Evolutionary conservation across 768 basidiomycete species (phyloP), one percentile per base, ranked within the genome.

Genomic region (Naematelia encephala): DNA sequence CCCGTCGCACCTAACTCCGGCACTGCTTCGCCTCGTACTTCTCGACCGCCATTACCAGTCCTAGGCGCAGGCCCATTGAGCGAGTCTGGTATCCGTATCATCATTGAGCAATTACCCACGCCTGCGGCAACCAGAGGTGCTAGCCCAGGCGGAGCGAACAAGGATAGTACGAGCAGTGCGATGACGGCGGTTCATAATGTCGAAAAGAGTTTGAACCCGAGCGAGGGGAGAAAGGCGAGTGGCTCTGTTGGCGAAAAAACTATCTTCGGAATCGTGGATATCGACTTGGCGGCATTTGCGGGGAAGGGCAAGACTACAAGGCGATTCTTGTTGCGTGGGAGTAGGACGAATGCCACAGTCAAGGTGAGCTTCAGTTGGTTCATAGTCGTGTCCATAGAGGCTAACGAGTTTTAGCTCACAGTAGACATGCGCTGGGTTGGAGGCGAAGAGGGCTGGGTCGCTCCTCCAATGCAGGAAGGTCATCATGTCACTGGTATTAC

Each of bases 201-300:
- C 16, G 34, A 39, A 39, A 39, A 39, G 34, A 30, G 51, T 28
- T 47, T 43, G 14, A 60, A 56, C 45, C 55, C 61, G 5, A 44
- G 57, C 25, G 56, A 63, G 23, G 53, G 14, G 8, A 49, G 56
- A 19, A 50, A 57, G 29, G 45, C 25, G 4, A 21, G 27, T 16
- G 27, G 28, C 19, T 14, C 53, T 26, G 55, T 29, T 13, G 53
- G 26, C 22, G 56, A 60, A 4, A 62, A 57, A 34, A 50, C 51
- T 2, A 19, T 61, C 0, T 73, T 67, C 59, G 71, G 71, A 4
- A 57, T 54, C 0, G 63, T 73, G 19, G 62, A 73, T 52, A 51
- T 70, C 22, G 71, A 73, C 61, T 27, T 73, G 29, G 71, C 71
- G 13, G 57, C 65, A 4, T 73, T 68, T 61, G 71, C 71, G 2